Conservation (phyloP, 202 grass and related monocot genomes). For the Zizania palustris region DNA sequence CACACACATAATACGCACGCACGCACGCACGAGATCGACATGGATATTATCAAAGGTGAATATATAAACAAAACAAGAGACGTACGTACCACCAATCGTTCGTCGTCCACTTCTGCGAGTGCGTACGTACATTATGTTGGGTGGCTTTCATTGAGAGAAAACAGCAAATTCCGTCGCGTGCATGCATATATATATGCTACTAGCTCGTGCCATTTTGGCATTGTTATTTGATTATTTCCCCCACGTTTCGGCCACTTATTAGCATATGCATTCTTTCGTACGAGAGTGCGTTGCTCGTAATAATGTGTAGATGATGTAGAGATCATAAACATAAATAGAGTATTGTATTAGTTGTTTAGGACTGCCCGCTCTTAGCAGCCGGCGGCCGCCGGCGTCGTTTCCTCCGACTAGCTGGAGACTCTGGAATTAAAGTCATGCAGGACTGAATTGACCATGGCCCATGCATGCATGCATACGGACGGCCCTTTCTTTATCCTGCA, state of each 20-base stretch:
- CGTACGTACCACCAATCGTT: background rate
- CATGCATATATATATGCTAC: too few species aligned
- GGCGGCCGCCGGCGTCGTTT: constrained; percentile 24
- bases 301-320: background rate
- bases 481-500: constrained; percentile 17
- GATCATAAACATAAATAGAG: too few species aligned
- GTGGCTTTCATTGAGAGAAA: background rate
- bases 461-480: background rate
- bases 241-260: background rate
- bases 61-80: too few species aligned
- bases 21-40: too few species aligned
- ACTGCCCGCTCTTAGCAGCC: background rate
- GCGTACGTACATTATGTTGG: background rate
- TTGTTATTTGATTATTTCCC: background rate
- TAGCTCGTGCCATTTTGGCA: background rate
- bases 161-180: background rate
- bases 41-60: too few species aligned
- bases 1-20: too few species aligned
- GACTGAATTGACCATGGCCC: constrained; percentile 19
- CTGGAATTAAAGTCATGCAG: constrained; percentile 31
- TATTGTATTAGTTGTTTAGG: too few species aligned
- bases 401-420: constrained; percentile 18
- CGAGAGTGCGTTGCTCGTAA: background rate
- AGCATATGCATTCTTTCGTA: background rate
- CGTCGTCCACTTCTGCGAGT: background rate